A percentile compares a stretch with the other conserved stretches of the same genome.
These are phyloP conservation scores for Gastrolobium villosum DNA, from an alignment of 306 rosid species.

Conservation along the genomic window DNA sequence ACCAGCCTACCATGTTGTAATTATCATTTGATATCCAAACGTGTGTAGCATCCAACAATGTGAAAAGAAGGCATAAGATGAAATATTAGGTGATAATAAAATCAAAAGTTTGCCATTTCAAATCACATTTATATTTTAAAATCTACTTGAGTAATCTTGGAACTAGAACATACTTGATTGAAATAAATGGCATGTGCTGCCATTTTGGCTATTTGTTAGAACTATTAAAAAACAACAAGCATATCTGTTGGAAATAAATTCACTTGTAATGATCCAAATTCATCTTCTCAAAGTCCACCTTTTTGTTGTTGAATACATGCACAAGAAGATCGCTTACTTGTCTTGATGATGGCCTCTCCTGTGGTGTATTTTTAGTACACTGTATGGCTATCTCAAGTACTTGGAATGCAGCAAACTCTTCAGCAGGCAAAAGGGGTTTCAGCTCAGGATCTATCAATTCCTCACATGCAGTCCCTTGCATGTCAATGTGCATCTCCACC, in stretches of 20 bases:
- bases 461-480: constrained; percentile 53
- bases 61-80: background rate
- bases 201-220: background rate
- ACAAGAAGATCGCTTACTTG: constrained; percentile 76
- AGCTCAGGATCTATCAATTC: constrained; percentile 71
- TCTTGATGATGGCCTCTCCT: constrained; percentile 80
- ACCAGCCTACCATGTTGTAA: no score
- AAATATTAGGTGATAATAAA: background rate
- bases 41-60: no score
- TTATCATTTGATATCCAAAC: no score
- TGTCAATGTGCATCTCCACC: constrained; percentile 69
- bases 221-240: background rate
- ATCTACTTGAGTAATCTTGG: background rate
- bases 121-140: constrained; percentile 6
- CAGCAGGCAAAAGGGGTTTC: constrained; percentile 64
- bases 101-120: constrained; percentile 1
- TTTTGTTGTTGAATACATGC: constrained; percentile 63
- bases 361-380: constrained; percentile 82
- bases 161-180: constrained; percentile 6
- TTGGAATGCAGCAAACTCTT: constrained; percentile 79
- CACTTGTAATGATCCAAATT: constrained; percentile 37
- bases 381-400: constrained; percentile 88
- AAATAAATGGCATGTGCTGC: background rate
- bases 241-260: background rate
- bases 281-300: constrained; percentile 62